These are phyloP conservation scores for Lactarius hengduanensis DNA, from an alignment of 768 basidiomycete species.

Conservation along the genomic window DNA sequence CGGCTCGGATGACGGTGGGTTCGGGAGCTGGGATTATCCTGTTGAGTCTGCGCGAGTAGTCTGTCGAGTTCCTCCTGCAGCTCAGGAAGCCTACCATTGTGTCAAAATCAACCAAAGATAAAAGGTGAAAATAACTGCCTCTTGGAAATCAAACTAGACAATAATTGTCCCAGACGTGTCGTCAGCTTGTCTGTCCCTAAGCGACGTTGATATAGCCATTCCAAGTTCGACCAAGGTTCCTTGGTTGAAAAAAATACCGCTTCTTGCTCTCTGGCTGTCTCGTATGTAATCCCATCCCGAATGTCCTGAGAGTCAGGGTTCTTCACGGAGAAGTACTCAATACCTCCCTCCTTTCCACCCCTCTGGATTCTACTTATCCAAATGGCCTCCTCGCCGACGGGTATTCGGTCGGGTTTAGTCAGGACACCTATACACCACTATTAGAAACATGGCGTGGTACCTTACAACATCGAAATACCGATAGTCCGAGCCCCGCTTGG, in stretches of 20 bases:
- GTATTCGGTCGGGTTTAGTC: conserved; percentile 27
- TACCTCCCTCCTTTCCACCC: background rate
- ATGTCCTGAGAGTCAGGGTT: conserved; percentile 50
- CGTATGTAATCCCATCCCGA: conserved; percentile 45
- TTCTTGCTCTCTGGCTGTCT: conserved; percentile 56
- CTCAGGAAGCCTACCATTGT: conserved; percentile 51
- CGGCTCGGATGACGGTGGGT: conserved; percentile 52
- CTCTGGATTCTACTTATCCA: conserved; percentile 7
- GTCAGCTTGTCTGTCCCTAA: conserved; percentile 59
- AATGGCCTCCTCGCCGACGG: conserved; percentile 5
- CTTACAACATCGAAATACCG: conserved; percentile 42
- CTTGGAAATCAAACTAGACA: conserved; percentile 63
- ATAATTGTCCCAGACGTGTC: conserved; percentile 50
- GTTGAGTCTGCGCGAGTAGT: conserved; percentile 43
- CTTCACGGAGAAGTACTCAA: conserved; percentile 49
- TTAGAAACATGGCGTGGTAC: background rate
- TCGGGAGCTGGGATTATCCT: conserved; percentile 40
- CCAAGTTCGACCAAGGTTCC: conserved; percentile 56
- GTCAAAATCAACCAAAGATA: background rate
- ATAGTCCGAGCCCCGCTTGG: conserved; percentile 65
- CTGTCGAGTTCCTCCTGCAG: conserved; percentile 58
- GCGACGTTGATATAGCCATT: conserved; percentile 48
- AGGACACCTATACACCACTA: conserved; percentile 16
- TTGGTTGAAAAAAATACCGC: conserved; percentile 28
- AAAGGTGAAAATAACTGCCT: conserved; percentile 43